Percentiles rank a stretch among this genome's conserved stretches.
Evolutionary conservation across 768 basidiomycete species (phyloP).

Genomic region (Lyophyllum atratum): DNA sequence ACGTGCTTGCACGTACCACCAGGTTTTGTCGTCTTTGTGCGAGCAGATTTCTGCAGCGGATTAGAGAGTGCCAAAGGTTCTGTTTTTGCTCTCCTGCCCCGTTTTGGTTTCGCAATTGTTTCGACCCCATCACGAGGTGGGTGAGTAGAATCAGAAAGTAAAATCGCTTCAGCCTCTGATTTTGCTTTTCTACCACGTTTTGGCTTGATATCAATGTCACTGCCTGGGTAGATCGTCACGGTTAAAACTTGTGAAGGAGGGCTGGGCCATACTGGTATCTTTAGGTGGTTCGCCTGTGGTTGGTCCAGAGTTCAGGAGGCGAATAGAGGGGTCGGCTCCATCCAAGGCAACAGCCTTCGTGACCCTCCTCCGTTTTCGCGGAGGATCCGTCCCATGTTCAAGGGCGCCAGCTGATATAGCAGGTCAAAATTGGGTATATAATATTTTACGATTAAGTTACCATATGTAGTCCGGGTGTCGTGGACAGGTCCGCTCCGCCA

Average conservation of each 20-base stretch:
- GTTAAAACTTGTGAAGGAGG: not conserved
- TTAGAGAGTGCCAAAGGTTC: not conserved
- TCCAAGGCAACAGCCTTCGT: not conserved
- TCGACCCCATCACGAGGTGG: not conserved
- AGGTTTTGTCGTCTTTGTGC: not conserved
- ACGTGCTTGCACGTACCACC: not conserved
- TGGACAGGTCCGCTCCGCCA: constrained; percentile 36
- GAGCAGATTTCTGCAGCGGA: not conserved
- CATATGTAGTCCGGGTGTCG: constrained; percentile 1
- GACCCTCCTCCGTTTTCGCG: constrained; percentile 3
- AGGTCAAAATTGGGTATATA: not conserved
- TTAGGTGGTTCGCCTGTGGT: not conserved
- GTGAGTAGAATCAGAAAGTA: not conserved
- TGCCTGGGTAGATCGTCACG: not conserved
- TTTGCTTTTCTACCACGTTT: constrained; percentile 8
- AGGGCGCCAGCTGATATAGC: not conserved
- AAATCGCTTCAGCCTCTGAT: not conserved
- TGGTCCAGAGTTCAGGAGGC: not conserved
- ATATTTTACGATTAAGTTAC: not conserved
- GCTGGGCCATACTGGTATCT: not conserved
- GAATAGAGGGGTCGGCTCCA: not conserved
- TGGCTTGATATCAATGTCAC: not conserved
- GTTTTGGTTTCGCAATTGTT: not conserved
- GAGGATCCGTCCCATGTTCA: not conserved
- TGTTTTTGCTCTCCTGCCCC: constrained; percentile 7